Evolutionary conservation across 306 rosid species (phyloP).

Genomic region (Castanopsis chinensis): DNA sequence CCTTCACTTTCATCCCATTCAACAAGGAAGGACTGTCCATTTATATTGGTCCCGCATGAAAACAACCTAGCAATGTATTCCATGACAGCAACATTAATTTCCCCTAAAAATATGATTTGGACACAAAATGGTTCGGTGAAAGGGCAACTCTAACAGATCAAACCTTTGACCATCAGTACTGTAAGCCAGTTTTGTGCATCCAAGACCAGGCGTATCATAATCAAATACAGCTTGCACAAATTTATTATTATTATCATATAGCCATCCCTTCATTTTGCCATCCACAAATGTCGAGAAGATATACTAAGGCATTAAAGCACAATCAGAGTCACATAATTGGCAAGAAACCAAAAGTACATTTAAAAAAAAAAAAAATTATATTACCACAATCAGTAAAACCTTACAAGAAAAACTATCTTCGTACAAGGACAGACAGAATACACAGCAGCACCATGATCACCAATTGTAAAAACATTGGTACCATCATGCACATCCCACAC

Average conservation of each 20-base stretch:
- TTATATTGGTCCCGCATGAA: conserved; percentile 35
- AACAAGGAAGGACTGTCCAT: conserved; percentile 37
- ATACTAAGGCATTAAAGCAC: conserved; percentile 15
- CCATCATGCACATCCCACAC: conserved; percentile 41
- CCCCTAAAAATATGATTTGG: not conserved
- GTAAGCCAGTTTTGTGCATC: conserved; percentile 33
- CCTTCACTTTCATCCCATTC: conserved; percentile 49
- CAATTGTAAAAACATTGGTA: conserved; percentile 8
- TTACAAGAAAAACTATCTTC: conserved; percentile 28
- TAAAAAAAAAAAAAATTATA: not conserved
- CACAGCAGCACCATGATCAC: conserved; percentile 41
- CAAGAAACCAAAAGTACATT: conserved; percentile 1
- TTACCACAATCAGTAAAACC: not conserved
- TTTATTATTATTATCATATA: conserved; percentile 2
- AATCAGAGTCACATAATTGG: conserved; percentile 1
- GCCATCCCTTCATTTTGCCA: conserved; percentile 43
- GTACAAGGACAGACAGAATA: conserved; percentile 36
- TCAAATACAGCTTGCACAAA: conserved; percentile 1
- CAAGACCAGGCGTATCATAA: conserved; percentile 29
- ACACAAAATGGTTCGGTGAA: conserved; percentile 1
- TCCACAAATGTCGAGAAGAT: conserved; percentile 31
- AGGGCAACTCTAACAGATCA: conserved; percentile 1
- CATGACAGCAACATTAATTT: not conserved
- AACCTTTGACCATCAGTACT: conserved; percentile 38
- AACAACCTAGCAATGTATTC: conserved; percentile 33